Base-by-base conservation (phyloP, 768 basidiomycete species). In the Dentipellis sp. region DNA sequence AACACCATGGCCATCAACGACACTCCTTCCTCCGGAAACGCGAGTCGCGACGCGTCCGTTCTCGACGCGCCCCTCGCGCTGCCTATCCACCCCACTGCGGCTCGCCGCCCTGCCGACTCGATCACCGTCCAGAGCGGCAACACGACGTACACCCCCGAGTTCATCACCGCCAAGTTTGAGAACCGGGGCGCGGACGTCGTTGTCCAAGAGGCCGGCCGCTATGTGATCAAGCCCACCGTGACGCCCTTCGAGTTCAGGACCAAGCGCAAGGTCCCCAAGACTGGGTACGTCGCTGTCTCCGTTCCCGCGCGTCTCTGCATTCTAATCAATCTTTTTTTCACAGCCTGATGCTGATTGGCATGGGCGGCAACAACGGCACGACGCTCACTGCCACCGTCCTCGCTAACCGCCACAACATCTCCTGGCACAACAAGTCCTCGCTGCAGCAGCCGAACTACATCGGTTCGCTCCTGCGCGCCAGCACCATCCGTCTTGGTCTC, bases 331-430 rank as follows among this genome's bases (percentile, higher is more conserved):
- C 46, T 56, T 52, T 58, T 38, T 54, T 54, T 52, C 58, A 8
- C 59, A 97, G 95, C 55, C 79, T 99, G 61, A 88, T 99, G 89
- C 88, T 99, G 82, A 86, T 98, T 64, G 97, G 97, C 58, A 73
- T 94, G 57, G 95, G 95, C 56, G 95, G 97, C 53, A 99, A 99
- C 81, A 99, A 99, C 67, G 97, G 95, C 52, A 81, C 88, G 50
- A 98, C 95, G 23, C 79, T 98, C 50, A 86, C 84, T 60, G 94
- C 97, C 11, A 97, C 94, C 59, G 84, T 97, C 68, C 82, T 97
- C 63, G 97, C 97, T 65, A 98, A 98, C 78, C 85, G 84, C 63
- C 88, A 98, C 77, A 84, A 89, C 71, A 92, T 98, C 70, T 73
- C 78, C 58, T 99, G 95, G 97, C 82, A 83, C 73, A 98, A 94